phyloP scores from a whole-genome alignment of 1,139 yeast species.

The Saccharomyces pastorianus region DNA sequence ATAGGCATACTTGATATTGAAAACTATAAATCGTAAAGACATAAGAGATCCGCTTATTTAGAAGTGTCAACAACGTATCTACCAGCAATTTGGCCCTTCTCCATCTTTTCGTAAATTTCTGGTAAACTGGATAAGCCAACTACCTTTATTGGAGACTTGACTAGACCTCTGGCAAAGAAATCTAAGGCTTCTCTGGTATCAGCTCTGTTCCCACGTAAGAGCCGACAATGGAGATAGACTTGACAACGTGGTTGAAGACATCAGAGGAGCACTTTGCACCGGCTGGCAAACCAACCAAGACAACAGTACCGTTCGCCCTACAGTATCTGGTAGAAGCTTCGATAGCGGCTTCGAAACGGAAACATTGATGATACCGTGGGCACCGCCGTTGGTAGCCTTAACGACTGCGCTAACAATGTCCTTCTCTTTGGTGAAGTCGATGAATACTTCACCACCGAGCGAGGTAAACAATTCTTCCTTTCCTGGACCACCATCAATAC shows the following conservation, averaged over 20 bases:
- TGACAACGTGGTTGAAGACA: constrained; percentile 49
- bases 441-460: constrained; percentile 51
- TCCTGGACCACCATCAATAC: constrained; percentile 55
- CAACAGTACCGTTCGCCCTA: constrained; percentile 53
- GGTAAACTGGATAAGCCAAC: constrained; percentile 52
- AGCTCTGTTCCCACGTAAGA: constrained; percentile 65
- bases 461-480: constrained; percentile 44
- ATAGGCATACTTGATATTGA: not conserved
- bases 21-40: not conserved
- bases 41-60: constrained; percentile 32
- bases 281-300: constrained; percentile 58
- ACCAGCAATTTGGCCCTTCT: constrained; percentile 53
- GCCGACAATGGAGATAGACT: constrained; percentile 47
- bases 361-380: constrained; percentile 56
- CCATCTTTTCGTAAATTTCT: constrained; percentile 48
- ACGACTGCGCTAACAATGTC: constrained; percentile 44
- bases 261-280: constrained; percentile 47
- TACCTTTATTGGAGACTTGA: constrained; percentile 52
- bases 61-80: constrained; percentile 57
- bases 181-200: constrained; percentile 59
- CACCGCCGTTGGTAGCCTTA: constrained; percentile 50
- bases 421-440: constrained; percentile 46
- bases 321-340: constrained; percentile 49
- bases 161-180: constrained; percentile 53
- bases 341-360: constrained; percentile 51